Evolutionary conservation across 441 rosid species (phyloP).

Genomic region (Gossypium trilobum): DNA sequence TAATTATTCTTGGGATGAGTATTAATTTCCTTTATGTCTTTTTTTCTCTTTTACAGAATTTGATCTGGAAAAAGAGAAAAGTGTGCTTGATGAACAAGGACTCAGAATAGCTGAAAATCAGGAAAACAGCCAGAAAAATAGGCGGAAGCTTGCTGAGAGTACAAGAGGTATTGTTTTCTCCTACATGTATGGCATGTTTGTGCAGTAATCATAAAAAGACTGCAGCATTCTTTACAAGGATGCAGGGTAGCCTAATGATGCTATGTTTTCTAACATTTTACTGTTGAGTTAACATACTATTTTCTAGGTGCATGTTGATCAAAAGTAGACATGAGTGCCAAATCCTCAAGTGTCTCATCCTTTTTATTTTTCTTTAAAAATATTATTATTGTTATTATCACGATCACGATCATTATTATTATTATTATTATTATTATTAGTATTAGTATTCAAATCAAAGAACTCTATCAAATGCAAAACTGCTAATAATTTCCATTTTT

Average conservation of each 20-base stretch:
- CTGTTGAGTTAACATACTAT: background rate
- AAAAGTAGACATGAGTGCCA: background rate
- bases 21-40: too few relatives aligned
- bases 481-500: background rate
- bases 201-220: background rate
- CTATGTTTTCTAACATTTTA: background rate
- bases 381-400: too few relatives aligned
- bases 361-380: background rate
- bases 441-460: background rate
- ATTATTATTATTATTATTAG: too few relatives aligned
- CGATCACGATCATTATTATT: too few relatives aligned
- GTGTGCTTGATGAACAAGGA: conserved; percentile 86
- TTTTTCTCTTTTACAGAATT: conserved; percentile 44
- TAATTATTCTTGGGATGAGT: background rate
- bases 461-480: background rate
- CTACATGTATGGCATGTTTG: background rate
- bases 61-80: conserved; percentile 91
- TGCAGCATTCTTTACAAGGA: background rate
- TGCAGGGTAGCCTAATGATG: background rate
- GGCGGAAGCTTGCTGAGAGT: conserved; percentile 97
- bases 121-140: conserved; percentile 88
- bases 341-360: background rate
- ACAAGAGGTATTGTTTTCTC: conserved; percentile 60
- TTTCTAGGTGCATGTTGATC: background rate
- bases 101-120: conserved; percentile 91